A percentile compares a stretch with the other conserved stretches of the same genome.
Evolutionary conservation across 345 rosid species (phyloP).

Genomic region (Arabis alpina): DNA sequence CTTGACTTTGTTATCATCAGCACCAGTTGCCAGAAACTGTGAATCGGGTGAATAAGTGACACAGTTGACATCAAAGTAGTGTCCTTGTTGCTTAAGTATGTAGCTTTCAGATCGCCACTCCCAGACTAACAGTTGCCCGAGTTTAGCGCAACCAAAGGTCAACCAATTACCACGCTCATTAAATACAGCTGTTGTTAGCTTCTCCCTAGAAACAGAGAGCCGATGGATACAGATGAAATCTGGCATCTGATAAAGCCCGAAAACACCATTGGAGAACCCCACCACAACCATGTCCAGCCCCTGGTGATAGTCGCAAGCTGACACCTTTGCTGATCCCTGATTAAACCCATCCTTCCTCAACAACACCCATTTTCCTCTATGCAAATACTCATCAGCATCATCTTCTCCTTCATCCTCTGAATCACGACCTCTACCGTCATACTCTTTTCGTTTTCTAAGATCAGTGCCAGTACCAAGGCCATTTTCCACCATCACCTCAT

Average conservation of each 20-base stretch:
- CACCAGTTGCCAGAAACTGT: slow-evolving; percentile 92
- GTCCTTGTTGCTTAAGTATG: slow-evolving; percentile 98
- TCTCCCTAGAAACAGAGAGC: slow-evolving; percentile 83
- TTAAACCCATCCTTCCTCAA: slow-evolving; percentile 80
- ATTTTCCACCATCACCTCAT: slow-evolving; percentile 44
- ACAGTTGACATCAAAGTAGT: slow-evolving; percentile 90
- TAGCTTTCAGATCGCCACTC: slow-evolving; percentile 97
- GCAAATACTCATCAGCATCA: slow-evolving; percentile 56
- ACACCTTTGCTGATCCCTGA: slow-evolving; percentile 70
- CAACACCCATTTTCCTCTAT: slow-evolving; percentile 69
- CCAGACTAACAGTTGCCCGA: slow-evolving; percentile 96
- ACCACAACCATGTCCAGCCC: slow-evolving; percentile 85
- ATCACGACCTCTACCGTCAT: slow-evolving; percentile 52
- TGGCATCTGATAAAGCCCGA: slow-evolving; percentile 94
- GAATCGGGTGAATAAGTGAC: slow-evolving; percentile 93
- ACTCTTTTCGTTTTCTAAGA: slow-evolving; percentile 62
- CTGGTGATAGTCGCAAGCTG: slow-evolving; percentile 83
- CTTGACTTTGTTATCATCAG: slow-evolving; percentile 99
- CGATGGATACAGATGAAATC: slow-evolving; percentile 89
- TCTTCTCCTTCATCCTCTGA: slow-evolving; percentile 39
- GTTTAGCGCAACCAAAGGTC: slow-evolving; percentile 90
- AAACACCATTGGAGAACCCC: slow-evolving; percentile 90
- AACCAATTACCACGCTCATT: slow-evolving; percentile 94
- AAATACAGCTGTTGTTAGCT: slow-evolving; percentile 81
- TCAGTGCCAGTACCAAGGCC: slow-evolving; percentile 20